phyloP scores from a whole-genome alignment of 2,329 filamentous ascomycete genomes.

The Sphaceloma murrayae region DNA sequence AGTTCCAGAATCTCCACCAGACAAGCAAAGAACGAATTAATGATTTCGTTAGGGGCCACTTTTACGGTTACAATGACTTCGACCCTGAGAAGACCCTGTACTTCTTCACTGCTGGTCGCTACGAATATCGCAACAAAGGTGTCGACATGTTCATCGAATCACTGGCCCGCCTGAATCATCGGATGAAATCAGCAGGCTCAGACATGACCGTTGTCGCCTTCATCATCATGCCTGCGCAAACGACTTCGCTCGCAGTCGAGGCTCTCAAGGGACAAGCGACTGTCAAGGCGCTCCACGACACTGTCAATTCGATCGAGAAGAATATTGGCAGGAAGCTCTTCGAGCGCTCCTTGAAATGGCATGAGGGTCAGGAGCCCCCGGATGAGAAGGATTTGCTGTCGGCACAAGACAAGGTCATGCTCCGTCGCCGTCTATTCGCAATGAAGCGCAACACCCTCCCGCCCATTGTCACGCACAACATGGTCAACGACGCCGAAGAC shows the following conservation, averaged over 20 bases:
- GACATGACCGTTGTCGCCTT: slow-evolving; percentile 95
- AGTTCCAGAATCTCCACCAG: slow-evolving; percentile 97
- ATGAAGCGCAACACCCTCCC: slow-evolving; percentile 90
- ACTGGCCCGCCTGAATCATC: slow-evolving; percentile 85
- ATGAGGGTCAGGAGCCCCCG: slow-evolving; percentile 83
- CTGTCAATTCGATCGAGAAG: slow-evolving; percentile 82
- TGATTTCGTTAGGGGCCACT: slow-evolving; percentile 95
- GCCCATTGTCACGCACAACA: slow-evolving; percentile 97
- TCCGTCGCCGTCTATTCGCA: slow-evolving; percentile 83
- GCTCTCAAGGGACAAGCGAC: slow-evolving; percentile 94
- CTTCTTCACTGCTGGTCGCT: slow-evolving; percentile 92
- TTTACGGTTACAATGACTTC: slow-evolving; percentile 97
- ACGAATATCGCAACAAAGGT: slow-evolving; percentile 97
- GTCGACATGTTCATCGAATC: slow-evolving; percentile 99
- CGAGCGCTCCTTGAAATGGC: slow-evolving; percentile 89
- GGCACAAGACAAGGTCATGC: slow-evolving; percentile 80
- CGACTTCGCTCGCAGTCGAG: slow-evolving; percentile 87
- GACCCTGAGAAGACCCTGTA: slow-evolving; percentile 94
- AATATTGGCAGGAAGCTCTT: slow-evolving; percentile 91
- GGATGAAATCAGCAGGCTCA: slow-evolving; percentile 72
- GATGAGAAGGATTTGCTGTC: slow-evolving; percentile 96
- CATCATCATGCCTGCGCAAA: slow-evolving; percentile 97
- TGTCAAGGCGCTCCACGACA: slow-evolving; percentile 90
- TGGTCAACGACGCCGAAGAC: slow-evolving; percentile 88
- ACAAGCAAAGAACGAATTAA: slow-evolving; percentile 96